Conservation (phyloP, 2,329 filamentous ascomycete species). For the Fulvia fulva region DNA sequence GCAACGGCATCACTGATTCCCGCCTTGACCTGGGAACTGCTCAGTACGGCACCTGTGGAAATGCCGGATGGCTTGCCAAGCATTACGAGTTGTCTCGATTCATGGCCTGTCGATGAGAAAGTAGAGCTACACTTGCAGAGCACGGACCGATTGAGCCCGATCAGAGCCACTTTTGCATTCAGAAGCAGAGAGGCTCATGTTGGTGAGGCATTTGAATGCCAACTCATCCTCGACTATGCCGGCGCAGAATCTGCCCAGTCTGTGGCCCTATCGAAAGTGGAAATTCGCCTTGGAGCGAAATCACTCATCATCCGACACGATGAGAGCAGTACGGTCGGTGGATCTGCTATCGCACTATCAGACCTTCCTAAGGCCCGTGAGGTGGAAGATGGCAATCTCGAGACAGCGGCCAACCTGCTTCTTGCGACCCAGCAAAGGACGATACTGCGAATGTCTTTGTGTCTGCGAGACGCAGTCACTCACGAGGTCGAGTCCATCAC, state of each 20-base stretch:
- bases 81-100: conserved; percentile 19
- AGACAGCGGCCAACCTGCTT: conserved; percentile 11
- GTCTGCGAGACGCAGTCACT: conserved; percentile 77
- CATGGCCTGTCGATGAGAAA: conserved; percentile 7
- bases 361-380: conserved; percentile 9
- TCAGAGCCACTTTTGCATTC: conserved; percentile 52
- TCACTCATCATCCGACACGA: conserved; percentile 16
- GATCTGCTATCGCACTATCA: background rate
- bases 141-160: conserved; percentile 31
- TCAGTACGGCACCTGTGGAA: conserved; percentile 20
- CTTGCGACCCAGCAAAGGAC: conserved; percentile 9
- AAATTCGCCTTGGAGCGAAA: conserved; percentile 18
- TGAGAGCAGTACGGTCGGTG: background rate
- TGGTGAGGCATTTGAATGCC: conserved; percentile 54
- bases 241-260: conserved; percentile 19
- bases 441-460: conserved; percentile 67
- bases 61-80: conserved; percentile 6
- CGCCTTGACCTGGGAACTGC: conserved; percentile 56
- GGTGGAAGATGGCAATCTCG: conserved; percentile 11
- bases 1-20: conserved; percentile 46
- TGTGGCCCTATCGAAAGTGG: conserved; percentile 19
- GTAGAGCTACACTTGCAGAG: conserved; percentile 21
- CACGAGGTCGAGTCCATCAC: conserved; percentile 62
- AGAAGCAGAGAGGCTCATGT: conserved; percentile 54
- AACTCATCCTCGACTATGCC: conserved; percentile 51